These are phyloP conservation scores for Trichoderma atroviride DNA, from an alignment of 2,329 filamentous ascomycete species.

Conservation along the genomic window DNA sequence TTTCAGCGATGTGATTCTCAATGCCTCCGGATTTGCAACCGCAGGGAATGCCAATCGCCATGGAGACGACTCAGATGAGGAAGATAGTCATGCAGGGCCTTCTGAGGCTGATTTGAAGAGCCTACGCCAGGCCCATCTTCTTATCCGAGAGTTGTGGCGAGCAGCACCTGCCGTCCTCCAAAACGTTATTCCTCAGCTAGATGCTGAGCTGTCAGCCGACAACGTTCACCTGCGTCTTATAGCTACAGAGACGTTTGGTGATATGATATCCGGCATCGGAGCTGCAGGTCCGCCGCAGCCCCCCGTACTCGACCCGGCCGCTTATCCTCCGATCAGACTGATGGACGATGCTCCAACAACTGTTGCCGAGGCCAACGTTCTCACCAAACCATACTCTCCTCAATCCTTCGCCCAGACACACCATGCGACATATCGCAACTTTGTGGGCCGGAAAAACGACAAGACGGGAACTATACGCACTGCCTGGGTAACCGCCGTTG, in stretches of 20 bases:
- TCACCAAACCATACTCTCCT: conserved; percentile 82
- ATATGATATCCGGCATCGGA: conserved; percentile 92
- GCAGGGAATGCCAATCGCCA: conserved; percentile 61
- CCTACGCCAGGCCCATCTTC: conserved; percentile 82
- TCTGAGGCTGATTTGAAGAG: conserved; percentile 86
- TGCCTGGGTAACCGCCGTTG: conserved; percentile 82
- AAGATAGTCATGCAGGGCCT: conserved; percentile 62
- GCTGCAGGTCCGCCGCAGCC: conserved; percentile 81
- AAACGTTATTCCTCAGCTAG: conserved; percentile 91
- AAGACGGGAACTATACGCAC: conserved; percentile 81
- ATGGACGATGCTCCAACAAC: conserved; percentile 54
- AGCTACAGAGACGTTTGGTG: conserved; percentile 90
- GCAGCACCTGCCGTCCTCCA: conserved; percentile 85
- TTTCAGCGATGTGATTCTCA: conserved; percentile 94
- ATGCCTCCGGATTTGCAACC: conserved; percentile 67
- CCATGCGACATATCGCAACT: conserved; percentile 76
- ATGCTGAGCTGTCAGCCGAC: conserved; percentile 88
- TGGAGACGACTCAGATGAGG: conserved; percentile 66
- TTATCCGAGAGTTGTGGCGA: conserved; percentile 92
- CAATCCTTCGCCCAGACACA: conserved; percentile 89
- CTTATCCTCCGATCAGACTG: conserved; percentile 77
- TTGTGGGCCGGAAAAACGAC: conserved; percentile 82
- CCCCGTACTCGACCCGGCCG: conserved; percentile 73
- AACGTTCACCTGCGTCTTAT: conserved; percentile 83
- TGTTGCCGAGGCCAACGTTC: conserved; percentile 58